Percentiles rank a stretch among this genome's conserved stretches.
phyloP scores from a whole-genome alignment of 805 yeast genomes.

The Komagataella phaffii region DNA sequence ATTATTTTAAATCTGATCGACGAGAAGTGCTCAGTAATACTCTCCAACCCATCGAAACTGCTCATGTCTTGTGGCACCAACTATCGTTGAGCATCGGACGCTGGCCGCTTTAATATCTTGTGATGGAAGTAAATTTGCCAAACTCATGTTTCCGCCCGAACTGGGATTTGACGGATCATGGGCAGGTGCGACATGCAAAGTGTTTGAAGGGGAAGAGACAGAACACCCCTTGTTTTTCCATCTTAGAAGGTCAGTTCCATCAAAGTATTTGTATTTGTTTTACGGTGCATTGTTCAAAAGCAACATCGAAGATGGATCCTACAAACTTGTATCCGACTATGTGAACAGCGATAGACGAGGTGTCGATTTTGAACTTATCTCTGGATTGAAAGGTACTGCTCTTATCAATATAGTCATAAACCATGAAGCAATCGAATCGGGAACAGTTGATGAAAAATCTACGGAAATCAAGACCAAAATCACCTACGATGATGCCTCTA shows the following conservation, averaged over 20 bases:
- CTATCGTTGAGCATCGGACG: slow-evolving; percentile 28
- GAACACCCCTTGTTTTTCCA: slow-evolving; percentile 70
- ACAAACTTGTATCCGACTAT: background rate
- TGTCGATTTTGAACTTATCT: background rate
- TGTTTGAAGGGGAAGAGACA: slow-evolving; percentile 44
- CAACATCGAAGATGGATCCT: background rate
- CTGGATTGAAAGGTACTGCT: slow-evolving; percentile 61
- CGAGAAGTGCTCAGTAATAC: slow-evolving; percentile 36
- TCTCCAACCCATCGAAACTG: slow-evolving; percentile 62
- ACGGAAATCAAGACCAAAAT: slow-evolving; percentile 48
- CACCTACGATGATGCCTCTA: slow-evolving; percentile 84
- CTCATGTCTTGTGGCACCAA: slow-evolving; percentile 58
- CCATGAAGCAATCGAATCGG: slow-evolving; percentile 17
- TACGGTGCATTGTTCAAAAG: background rate
- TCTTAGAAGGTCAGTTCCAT: slow-evolving; percentile 43
- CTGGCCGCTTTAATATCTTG: slow-evolving; percentile 62
- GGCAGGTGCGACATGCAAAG: slow-evolving; percentile 61
- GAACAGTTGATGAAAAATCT: slow-evolving; percentile 11
- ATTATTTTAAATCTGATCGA: slow-evolving; percentile 31
- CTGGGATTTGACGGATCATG: slow-evolving; percentile 29
- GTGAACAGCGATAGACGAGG: background rate
- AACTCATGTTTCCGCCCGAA: slow-evolving; percentile 65
- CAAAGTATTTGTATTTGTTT: too few species aligned
- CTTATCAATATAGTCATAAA: slow-evolving; percentile 60
- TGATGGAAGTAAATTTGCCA: slow-evolving; percentile 69